Base-by-base conservation (phyloP, 306 rosid species). In the Pyrus bretschneideri region DNA sequence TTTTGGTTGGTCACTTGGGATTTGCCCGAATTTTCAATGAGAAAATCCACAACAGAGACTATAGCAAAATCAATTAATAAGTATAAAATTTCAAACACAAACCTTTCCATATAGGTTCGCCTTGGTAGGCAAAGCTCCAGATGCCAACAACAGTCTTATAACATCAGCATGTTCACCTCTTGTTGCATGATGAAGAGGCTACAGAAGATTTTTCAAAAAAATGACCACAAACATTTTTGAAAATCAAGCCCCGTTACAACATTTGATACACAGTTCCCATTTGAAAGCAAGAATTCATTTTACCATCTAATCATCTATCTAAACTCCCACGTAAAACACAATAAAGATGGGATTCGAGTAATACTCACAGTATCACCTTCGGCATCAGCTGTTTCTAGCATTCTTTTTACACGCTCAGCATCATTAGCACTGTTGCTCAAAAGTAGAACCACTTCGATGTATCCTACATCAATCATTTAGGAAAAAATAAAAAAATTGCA, bases 141-240 rank as follows among this genome's bases (percentile, higher is more conserved):
- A 75, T 74, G 91, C 82, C 63, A 92, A 77, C 83, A 92, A 81
- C 74, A 86, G 60, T 68, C 89, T 81, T 81, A 91, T 67, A 55
- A 91, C 81, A 72, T 82, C 88, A 52, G 83, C 84, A 83, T 95
- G 98, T 81, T 95, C 97, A 33, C 97, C 97, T 83, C 98, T 89
- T 35, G 97, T 97, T 0, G 98, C 98, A 69, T 95, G 97, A 78
- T 92, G 97, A 76, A 95, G 96, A 81, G 97, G 98, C 98, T 90
- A 84, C 30, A n/a, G 57, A 86, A 78, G 74, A 23, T 29, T 70
- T 78, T 42, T 71, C 58, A 78, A 74, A 3, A 57, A 1, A 57
- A 82, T 18, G 25, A 80, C 62, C 42, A 38, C 65, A 29, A 74
- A 5, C 40, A 44, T 42, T 58, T 38, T 15, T 22, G 17, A 58